Conservation (phyloP, 106 monocot species). For the Platanthera guangdongensis region DNA sequence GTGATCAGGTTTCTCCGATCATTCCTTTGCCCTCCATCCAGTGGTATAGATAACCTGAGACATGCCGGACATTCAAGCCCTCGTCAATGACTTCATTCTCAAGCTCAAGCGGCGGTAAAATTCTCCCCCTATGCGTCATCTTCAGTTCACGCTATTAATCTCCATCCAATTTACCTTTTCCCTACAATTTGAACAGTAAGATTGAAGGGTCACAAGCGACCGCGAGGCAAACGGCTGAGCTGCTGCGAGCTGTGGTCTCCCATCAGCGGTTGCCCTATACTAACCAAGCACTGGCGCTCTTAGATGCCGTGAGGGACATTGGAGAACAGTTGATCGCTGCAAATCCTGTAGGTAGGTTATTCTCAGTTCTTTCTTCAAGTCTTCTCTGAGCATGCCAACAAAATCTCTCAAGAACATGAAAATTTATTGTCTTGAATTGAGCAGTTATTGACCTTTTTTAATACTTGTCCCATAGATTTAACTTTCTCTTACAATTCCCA, state of each 20-base stretch:
- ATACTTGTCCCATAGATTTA: no score
- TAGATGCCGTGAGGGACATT: slow-evolving; percentile 59
- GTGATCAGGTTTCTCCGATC: neutral
- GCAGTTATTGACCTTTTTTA: no score
- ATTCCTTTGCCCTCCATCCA: neutral
- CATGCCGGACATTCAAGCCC: slow-evolving; percentile 86
- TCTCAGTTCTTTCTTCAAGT: neutral
- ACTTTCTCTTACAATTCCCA: no score
- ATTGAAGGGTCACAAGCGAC: slow-evolving; percentile 92
- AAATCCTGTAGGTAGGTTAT: slow-evolving; percentile 69
- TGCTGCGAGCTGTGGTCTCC: slow-evolving; percentile 83
- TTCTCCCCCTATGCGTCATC: neutral
- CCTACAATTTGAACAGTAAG: slow-evolving; percentile 33
- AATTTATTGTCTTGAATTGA: no score
- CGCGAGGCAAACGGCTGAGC: slow-evolving; percentile 80
- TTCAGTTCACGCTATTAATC: neutral
- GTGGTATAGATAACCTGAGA: slow-evolving; percentile 1
- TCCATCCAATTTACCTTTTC: neutral
- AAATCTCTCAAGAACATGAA: no score
- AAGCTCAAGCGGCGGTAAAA: slow-evolving; percentile 63
- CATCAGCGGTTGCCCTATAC: slow-evolving; percentile 70
- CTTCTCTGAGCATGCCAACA: neutral
- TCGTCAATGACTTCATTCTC: slow-evolving; percentile 77
- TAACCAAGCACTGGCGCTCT: slow-evolving; percentile 52
- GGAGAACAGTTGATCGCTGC: slow-evolving; percentile 84